These are phyloP conservation scores for Xylaria curta DNA, from an alignment of 495 filamentous ascomycete species.

Conservation along the genomic window DNA sequence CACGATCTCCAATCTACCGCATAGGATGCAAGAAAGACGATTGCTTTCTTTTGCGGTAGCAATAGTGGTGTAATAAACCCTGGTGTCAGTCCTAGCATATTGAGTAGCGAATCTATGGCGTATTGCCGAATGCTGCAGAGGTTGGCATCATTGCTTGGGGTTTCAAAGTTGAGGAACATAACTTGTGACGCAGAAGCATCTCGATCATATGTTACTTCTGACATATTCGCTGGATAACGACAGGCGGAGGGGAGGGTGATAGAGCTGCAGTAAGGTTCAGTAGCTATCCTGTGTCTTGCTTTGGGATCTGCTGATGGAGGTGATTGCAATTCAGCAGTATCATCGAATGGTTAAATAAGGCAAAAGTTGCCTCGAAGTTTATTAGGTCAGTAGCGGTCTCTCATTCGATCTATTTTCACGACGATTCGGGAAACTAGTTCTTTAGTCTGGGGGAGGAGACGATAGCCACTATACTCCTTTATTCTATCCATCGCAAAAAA, in stretches of 20 bases:
- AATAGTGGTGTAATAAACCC: not conserved
- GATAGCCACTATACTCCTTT: not conserved
- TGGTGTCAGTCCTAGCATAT: not conserved
- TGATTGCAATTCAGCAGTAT: not conserved
- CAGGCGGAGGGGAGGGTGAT: not conserved
- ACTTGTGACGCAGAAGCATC: not conserved
- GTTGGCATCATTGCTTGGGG: not conserved
- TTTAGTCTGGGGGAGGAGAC: not conserved
- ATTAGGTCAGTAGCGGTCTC: not conserved
- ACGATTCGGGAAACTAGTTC: not conserved
- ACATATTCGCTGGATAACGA: not conserved
- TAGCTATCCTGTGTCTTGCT: not conserved
- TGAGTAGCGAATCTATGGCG: not conserved
- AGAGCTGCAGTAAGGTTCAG: not conserved
- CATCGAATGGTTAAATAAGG: not conserved
- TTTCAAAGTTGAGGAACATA: not conserved
- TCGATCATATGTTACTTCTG: not conserved
- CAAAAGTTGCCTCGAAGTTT: not conserved
- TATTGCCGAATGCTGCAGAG: not conserved
- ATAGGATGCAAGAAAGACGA: conserved; percentile 3
- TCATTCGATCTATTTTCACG: not conserved
- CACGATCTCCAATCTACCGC: conserved; percentile 11
- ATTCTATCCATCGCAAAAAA: not conserved
- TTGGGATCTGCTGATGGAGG: not conserved
- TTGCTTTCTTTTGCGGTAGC: not conserved